A percentile compares a stretch with the other conserved stretches of the same genome.
These are phyloP conservation scores for Epichloe sp. DNA, from an alignment of 2,329 filamentous ascomycete genomes.

Conservation along the genomic window DNA sequence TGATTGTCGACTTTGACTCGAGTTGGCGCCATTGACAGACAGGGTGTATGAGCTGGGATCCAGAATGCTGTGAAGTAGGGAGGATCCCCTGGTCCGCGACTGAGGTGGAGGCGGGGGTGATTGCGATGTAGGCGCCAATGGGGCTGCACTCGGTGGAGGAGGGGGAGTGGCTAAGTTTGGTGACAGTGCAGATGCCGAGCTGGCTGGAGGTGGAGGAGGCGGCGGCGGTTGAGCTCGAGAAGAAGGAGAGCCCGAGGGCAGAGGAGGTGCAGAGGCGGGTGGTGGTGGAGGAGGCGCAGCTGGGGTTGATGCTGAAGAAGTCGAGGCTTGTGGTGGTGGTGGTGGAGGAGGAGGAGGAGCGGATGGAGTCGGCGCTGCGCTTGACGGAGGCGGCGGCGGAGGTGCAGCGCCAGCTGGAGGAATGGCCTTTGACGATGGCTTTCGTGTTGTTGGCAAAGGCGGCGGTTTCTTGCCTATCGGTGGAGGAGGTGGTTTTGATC, in stretches of 20 bases:
- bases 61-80: slow-evolving; percentile 49
- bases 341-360: slow-evolving; percentile 28
- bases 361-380: slow-evolving; percentile 25
- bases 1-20: slow-evolving; percentile 26
- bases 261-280: slow-evolving; percentile 6
- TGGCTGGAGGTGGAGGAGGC: slow-evolving; percentile 21
- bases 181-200: slow-evolving; percentile 20
- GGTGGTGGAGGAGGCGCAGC: slow-evolving; percentile 30
- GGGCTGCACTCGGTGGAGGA: slow-evolving; percentile 13
- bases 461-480: slow-evolving; percentile 66
- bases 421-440: slow-evolving; percentile 32
- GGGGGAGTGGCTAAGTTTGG: slow-evolving; percentile 18
- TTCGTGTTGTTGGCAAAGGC: slow-evolving; percentile 46
- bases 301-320: slow-evolving; percentile 23
- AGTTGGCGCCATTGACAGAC: slow-evolving; percentile 46
- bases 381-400: slow-evolving; percentile 23
- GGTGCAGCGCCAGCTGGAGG: slow-evolving; percentile 21
- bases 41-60: slow-evolving; percentile 69
- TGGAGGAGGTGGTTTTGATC: slow-evolving; percentile 47
- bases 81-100: slow-evolving; percentile 28
- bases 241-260: slow-evolving; percentile 19
- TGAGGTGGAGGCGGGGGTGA: slow-evolving; percentile 26
- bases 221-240: slow-evolving; percentile 23
- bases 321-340: slow-evolving; percentile 30
- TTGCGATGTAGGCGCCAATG: slow-evolving; percentile 21